Percentiles rank a stretch among this genome's conserved stretches.
These are phyloP conservation scores for Polytrichum formosum DNA, from an alignment of 225 moss, liverwort and hornwort genomes.

Conservation along the genomic window DNA sequence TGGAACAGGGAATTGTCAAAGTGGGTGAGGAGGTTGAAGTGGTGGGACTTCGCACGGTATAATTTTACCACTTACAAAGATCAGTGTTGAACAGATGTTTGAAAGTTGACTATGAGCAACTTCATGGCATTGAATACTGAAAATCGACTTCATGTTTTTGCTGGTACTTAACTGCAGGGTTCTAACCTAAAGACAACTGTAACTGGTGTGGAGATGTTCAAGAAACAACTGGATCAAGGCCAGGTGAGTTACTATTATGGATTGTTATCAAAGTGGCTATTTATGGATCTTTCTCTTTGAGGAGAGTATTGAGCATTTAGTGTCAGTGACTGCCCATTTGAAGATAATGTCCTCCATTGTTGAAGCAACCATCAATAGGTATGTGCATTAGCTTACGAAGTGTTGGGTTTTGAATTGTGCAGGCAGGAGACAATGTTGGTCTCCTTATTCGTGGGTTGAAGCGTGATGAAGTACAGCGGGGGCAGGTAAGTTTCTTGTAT, in stretches of 20 bases:
- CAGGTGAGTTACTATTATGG: slow-evolving; percentile 24
- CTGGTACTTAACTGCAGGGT: slow-evolving; percentile 36
- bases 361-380: background rate
- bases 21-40: slow-evolving; percentile 90
- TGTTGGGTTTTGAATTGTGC: slow-evolving; percentile 1
- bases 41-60: slow-evolving; percentile 58
- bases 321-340: no score
- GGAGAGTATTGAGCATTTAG: no score
- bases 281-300: no score
- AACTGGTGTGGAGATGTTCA: slow-evolving; percentile 97
- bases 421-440: slow-evolving; percentile 91
- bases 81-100: slow-evolving; percentile 20
- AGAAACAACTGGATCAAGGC: slow-evolving; percentile 88
- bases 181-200: slow-evolving; percentile 73
- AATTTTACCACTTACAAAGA: background rate
- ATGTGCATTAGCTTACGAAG: background rate
- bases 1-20: slow-evolving; percentile 84
- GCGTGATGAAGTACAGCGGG: slow-evolving; percentile 83
- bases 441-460: slow-evolving; percentile 86
- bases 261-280: no score
- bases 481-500: slow-evolving; percentile 42
- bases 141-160: slow-evolving; percentile 34
- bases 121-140: no score
- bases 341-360: no score
- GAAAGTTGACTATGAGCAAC: no score